Base-by-base conservation (phyloP, 345 rosid species). In the Linum usitatissimum region DNA sequence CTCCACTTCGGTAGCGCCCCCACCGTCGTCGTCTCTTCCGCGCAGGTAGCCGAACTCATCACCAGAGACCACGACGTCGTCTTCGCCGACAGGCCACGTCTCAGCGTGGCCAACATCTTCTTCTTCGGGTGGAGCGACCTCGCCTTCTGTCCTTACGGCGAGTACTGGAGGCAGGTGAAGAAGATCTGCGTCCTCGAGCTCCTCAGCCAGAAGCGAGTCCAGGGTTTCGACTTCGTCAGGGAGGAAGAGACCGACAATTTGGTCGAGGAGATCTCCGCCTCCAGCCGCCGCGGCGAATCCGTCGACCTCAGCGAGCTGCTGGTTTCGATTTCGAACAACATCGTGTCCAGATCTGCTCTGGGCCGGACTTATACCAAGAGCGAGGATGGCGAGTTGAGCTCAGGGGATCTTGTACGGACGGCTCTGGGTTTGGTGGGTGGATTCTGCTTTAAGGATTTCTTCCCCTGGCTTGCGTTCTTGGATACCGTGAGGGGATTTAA, bases 161-260 rank as follows among this genome's bases (percentile, higher is more conserved):
- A 71, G 10, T 61, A 65, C 28, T 66, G 70, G 74, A 61, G 62
- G 10, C 70, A 71, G 36, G 74, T 62, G 15, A 66, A 31, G 12
- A 71, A 71, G 53, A 40, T 65, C 8, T 39, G 63, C 53, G 66
- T 61, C 38, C 17, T 65, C 13, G 69, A 71, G 57, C 65, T 71
- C 9, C 12, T 71, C 66, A 71, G 74, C 66, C 66, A 65, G 8
- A 71, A n/a, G 36, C 56, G 69, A 15, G 74, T 71, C 21, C 58
- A 28, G 18, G 45, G 36, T 3, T 65, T 71, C 57, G 66, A 71
- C 9, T 60, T 38, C 18, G 60, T 61, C 0, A 65, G 69, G 21
- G 56, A 65, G 45, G 69, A 55, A 64, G 70, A 61, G 40, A 60
- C 45, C 3, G 63, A 34, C 3, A 56, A 31, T 0, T 9, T 61